Conservation (phyloP, 805 yeast genomes). For the Lipomyces oligophaga region DNA sequence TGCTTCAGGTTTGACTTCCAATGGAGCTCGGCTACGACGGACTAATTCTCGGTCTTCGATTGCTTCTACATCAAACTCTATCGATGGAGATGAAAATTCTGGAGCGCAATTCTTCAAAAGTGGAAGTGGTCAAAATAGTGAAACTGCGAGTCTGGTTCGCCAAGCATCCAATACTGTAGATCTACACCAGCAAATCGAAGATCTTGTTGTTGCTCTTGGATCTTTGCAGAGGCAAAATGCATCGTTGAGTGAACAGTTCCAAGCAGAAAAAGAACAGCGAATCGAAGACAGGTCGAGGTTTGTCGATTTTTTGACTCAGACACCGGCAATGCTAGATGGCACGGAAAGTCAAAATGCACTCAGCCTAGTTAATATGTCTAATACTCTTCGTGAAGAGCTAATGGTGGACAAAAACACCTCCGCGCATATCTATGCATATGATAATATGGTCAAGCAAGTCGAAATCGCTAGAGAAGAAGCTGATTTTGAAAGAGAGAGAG, state of each 20-base stretch:
- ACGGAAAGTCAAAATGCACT: neutral
- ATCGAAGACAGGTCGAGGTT: constrained; percentile 20
- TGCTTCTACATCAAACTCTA: constrained; percentile 3
- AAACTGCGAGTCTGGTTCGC: too few species aligned
- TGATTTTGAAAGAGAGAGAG: constrained; percentile 18
- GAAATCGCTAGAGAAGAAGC: constrained; percentile 21
- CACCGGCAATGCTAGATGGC: neutral
- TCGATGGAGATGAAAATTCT: neutral
- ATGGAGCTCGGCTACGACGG: constrained; percentile 6
- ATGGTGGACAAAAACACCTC: constrained; percentile 3
- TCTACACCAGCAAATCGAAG: constrained; percentile 27
- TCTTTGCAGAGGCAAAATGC: constrained; percentile 27
- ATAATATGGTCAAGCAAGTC: constrained; percentile 16
- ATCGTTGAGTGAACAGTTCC: constrained; percentile 23
- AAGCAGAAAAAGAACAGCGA: constrained; percentile 24
- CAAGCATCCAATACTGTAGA: constrained; percentile 11
- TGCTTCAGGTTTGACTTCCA: neutral
- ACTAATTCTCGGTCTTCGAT: constrained; percentile 10
- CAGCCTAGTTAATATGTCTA: too few species aligned
- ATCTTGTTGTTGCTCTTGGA: constrained; percentile 24
- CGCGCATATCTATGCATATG: constrained; percentile 18
- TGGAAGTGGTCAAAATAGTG: neutral
- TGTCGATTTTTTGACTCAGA: constrained; percentile 5
- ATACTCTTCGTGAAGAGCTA: constrained; percentile 1
- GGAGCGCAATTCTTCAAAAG: neutral